Conservation (phyloP, 1,139 yeast species). For the Candida gigantensis region DNA sequence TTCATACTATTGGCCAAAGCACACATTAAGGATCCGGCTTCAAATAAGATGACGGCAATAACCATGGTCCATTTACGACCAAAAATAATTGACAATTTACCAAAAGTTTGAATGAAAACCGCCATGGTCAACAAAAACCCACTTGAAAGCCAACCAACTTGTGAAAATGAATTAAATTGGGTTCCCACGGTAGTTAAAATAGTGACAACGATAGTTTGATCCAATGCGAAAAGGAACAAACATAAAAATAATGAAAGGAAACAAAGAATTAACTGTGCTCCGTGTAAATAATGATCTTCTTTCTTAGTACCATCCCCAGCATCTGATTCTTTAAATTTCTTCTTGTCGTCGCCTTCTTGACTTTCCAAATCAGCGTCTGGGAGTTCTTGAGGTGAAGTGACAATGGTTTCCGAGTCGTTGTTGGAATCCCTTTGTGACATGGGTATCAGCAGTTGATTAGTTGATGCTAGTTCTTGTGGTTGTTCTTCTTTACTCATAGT, state of each 20-base stretch:
- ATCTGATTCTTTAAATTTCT: conserved; percentile 31
- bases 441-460: too few species aligned
- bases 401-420: too few species aligned
- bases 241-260: conserved; percentile 29
- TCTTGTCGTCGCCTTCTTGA: conserved; percentile 2
- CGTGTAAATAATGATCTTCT: conserved; percentile 40
- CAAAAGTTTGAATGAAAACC: conserved; percentile 40
- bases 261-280: conserved; percentile 28
- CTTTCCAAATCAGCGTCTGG: conserved; percentile 7
- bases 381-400: too few species aligned
- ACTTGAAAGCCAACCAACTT: conserved; percentile 61
- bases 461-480: too few species aligned
- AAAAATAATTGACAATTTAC: conserved; percentile 45
- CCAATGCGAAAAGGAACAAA: conserved; percentile 40
- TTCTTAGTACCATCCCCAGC: conserved; percentile 47
- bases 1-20: conserved; percentile 38
- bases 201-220: conserved; percentile 43
- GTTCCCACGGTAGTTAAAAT: conserved; percentile 39
- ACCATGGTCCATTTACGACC: conserved; percentile 46
- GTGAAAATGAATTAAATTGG: conserved; percentile 45
- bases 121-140: conserved; percentile 54
- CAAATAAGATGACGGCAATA: conserved; percentile 34
- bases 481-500: too few species aligned
- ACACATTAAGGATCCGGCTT: conserved; percentile 41
- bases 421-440: background rate